Conservation (phyloP, 75 land plant species). For the Picea glauca region DNA sequence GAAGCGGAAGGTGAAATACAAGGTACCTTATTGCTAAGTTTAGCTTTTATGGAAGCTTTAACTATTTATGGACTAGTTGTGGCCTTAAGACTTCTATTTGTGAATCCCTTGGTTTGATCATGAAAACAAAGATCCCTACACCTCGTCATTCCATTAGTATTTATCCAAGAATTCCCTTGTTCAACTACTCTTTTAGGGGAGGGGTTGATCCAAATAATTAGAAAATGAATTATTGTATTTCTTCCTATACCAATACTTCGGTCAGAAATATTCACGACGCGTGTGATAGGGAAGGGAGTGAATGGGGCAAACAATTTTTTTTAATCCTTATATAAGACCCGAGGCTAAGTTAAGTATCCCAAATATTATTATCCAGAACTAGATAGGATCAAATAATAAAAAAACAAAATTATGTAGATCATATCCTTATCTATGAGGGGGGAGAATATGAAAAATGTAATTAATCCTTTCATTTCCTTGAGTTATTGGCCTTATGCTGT, state of each 20-base stretch:
- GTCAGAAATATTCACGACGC: not conserved
- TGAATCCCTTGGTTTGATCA: not conserved
- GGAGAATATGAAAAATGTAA: not conserved
- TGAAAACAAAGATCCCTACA: not conserved
- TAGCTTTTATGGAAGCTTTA: not conserved
- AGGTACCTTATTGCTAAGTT: not conserved
- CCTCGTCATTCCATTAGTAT: not conserved
- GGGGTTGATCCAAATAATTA: not conserved
- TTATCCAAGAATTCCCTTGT: not conserved
- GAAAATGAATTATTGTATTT: not conserved
- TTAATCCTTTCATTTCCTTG: not conserved
- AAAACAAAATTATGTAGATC: not conserved
- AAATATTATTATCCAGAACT: not conserved
- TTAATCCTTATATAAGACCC: not conserved
- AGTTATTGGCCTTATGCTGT: not conserved
- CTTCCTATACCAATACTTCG: not conserved
- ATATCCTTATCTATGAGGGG: not conserved
- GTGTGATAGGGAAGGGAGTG: not conserved
- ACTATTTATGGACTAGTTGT: not conserved
- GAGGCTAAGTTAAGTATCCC: not conserved
- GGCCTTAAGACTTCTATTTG: not conserved
- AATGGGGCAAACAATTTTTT: not conserved
- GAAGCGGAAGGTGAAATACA: not conserved
- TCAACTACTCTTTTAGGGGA: not conserved
- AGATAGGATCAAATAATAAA: not conserved